Evolutionary conservation across 169 alveolate genomes (phyloP).

Genomic region (Miamiensis avidus): DNA sequence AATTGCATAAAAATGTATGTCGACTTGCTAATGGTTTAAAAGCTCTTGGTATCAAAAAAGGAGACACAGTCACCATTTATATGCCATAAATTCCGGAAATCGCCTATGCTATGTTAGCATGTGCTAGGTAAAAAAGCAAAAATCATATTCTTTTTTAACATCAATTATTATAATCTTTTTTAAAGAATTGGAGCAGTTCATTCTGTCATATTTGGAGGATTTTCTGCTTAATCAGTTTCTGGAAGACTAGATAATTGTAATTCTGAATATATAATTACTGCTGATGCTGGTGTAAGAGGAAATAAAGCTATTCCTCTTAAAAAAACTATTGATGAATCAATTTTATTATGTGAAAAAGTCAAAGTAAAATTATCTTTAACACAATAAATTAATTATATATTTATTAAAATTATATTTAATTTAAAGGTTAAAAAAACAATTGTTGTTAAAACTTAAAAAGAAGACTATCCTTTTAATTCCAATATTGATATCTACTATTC

Average conservation of each 20-base stretch:
- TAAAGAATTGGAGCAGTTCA: constrained; percentile 90
- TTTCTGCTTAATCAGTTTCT: constrained; percentile 79
- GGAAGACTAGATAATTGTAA: constrained; percentile 78
- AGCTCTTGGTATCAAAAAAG: constrained; percentile 69
- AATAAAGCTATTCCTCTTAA: constrained; percentile 74
- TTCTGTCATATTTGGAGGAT: constrained; percentile 88
- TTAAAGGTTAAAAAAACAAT: not conserved
- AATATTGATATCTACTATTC: constrained; percentile 39
- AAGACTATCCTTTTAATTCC: not conserved
- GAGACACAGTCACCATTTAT: constrained; percentile 81
- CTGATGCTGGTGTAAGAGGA: constrained; percentile 89
- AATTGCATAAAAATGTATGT: constrained; percentile 65
- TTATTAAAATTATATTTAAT: no score
- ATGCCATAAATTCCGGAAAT: constrained; percentile 90
- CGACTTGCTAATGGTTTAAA: constrained; percentile 45
- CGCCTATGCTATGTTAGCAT: constrained; percentile 80
- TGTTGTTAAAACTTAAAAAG: constrained; percentile 28
- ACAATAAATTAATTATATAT: not conserved
- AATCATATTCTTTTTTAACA: no score
- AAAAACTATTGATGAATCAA: constrained; percentile 79
- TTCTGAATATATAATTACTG: constrained; percentile 78
- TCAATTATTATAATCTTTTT: no score
- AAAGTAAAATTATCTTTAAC: constrained; percentile 48
- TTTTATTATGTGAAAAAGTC: constrained; percentile 48
- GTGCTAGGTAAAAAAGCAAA: no score